These are phyloP conservation scores for Diaporthe sp. DNA, from an alignment of 2,329 filamentous ascomycete species.

Conservation along the genomic window DNA sequence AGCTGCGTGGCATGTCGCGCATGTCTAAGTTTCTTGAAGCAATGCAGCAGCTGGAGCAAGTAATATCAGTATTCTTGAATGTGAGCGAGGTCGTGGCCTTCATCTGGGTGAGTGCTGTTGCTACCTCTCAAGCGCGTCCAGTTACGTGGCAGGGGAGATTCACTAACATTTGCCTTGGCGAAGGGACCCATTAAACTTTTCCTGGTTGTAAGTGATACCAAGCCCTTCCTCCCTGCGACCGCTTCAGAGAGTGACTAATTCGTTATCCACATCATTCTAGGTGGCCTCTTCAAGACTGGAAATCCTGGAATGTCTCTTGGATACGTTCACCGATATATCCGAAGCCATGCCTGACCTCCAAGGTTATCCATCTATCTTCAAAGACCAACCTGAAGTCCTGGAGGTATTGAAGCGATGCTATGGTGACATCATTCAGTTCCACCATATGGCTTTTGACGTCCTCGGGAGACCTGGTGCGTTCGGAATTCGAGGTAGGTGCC, in stretches of 20 bases:
- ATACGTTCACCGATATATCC: neutral
- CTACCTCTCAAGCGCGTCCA: neutral
- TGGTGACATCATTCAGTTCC: neutral
- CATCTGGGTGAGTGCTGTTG: neutral
- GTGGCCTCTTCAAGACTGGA: neutral
- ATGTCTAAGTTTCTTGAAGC: neutral
- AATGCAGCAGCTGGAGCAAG: neutral
- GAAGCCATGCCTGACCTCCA: neutral
- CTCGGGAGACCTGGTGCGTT: neutral
- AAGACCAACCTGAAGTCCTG: neutral
- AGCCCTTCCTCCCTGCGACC: no score
- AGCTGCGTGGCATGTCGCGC: neutral
- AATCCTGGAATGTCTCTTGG: neutral
- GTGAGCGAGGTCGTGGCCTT: neutral
- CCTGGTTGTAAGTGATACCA: neutral
- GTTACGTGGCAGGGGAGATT: neutral
- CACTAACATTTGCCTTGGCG: neutral
- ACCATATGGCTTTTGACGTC: neutral
- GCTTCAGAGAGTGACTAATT: no score
- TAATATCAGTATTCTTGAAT: neutral
- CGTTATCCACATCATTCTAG: neutral
- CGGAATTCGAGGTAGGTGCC: neutral
- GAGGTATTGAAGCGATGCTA: neutral
- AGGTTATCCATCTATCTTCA: neutral
- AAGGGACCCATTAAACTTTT: neutral